phyloP scores from a whole-genome alignment of 257 asterid species.

The Coffea canephora region DNA sequence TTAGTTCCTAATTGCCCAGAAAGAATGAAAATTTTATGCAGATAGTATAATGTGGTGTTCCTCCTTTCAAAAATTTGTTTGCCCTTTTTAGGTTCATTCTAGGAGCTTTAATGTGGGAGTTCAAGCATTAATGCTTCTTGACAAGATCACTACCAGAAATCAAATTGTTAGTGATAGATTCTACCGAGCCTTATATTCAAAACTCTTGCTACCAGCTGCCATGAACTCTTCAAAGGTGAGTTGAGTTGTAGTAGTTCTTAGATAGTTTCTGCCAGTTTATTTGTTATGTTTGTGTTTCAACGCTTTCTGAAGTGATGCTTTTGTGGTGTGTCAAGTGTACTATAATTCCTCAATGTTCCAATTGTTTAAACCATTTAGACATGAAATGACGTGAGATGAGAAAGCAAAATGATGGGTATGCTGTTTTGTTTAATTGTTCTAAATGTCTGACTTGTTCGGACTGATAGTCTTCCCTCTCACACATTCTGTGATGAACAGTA shows the following conservation, averaged over 20 bases:
- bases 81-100: conserved; percentile 75
- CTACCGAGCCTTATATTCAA: conserved; percentile 95
- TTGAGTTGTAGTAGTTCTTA: neutral
- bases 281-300: neutral
- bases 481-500: neutral
- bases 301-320: neutral
- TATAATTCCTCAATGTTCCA: neutral
- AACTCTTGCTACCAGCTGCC: conserved; percentile 87
- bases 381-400: neutral
- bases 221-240: conserved; percentile 93
- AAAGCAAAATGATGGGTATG: neutral
- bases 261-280: neutral
- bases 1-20: neutral
- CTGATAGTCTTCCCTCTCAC: neutral
- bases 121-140: conserved; percentile 96
- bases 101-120: conserved; percentile 94
- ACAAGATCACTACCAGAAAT: conserved; percentile 85
- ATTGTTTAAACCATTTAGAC: neutral
- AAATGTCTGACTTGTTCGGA: neutral
- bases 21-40: neutral
- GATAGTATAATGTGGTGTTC: neutral
- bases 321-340: neutral
- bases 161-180: conserved; percentile 91
- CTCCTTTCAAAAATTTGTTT: conserved; percentile 13
- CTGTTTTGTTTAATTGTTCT: neutral